Base-by-base conservation (phyloP, 768 basidiomycete species). In the Guyanaporus albipodus region DNA sequence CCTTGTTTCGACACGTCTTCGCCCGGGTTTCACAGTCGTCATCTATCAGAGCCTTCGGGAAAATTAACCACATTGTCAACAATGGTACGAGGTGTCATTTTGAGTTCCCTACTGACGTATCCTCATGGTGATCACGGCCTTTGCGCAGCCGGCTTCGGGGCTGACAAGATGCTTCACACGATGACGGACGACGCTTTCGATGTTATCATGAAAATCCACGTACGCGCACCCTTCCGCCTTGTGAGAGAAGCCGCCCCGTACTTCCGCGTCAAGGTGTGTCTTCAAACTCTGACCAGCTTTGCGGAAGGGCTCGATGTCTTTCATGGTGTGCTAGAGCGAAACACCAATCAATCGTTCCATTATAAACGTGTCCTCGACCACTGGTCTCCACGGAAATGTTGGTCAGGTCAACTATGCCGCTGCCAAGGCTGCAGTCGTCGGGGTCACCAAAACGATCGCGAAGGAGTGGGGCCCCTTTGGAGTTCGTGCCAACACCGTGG, bases 401-500 rank as follows among this genome's bases (percentile, higher is more conserved):
- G 91, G 90, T 4, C 90, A 91, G 66, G 82, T 74, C 15, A 91
- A 91, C 69, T 90, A 88, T 57, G 80, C 88, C 19, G 77, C 87
- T 1, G 88, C 85, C 50, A 91, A 90, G 59, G 70, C 87, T 12
- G 89, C 84, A 8, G 80, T 91, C 31, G 57, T 84, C 48, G 90
- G 89, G 12, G 69, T 91, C 42, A 87, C 88, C 31, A 91, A 91
- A 72, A 91, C 89, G 32, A 81, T 88, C 53, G 82, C 83, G 39
- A 92, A 91, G 62, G 90, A 92, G 61, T 92, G 89, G 89, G 90
- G 90, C 24, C 67, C 73, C 4, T 90, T 84, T 66, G 83, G 83
- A 54, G 87, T 91, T 18, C 85, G 89, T 40, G 85, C 85, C 22
- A 91, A 92, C 70, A 83, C 84, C 3, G 68, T 92, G 34, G 88